Percentiles rank a stretch among this genome's conserved stretches.
Evolutionary conservation across 805 yeast species (phyloP).

Genomic region (Priceomyces medius): DNA sequence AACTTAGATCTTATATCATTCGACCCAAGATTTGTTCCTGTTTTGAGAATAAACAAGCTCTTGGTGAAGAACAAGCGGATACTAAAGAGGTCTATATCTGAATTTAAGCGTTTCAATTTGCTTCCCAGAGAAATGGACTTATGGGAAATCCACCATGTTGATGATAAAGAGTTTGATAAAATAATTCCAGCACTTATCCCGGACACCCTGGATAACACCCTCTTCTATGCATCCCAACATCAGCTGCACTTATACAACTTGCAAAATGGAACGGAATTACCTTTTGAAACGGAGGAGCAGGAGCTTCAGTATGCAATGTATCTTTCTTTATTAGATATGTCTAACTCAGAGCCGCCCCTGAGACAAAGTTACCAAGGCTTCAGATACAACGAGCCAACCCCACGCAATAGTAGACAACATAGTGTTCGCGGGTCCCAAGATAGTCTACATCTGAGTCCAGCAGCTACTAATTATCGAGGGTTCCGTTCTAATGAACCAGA

Average conservation of each 20-base stretch:
- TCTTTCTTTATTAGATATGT: slow-evolving; percentile 7
- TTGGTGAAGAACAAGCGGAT: slow-evolving; percentile 13
- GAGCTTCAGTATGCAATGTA: slow-evolving; percentile 8
- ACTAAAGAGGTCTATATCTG: slow-evolving; percentile 14
- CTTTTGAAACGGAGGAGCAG: slow-evolving; percentile 4
- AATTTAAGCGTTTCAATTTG: slow-evolving; percentile 19
- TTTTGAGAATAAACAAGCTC: slow-evolving; percentile 21
- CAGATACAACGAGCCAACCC: slow-evolving; percentile 3
- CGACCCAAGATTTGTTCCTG: slow-evolving; percentile 27
- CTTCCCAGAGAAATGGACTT: slow-evolving; percentile 23
- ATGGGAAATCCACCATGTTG: slow-evolving; percentile 28
- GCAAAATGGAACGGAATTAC: not conserved
- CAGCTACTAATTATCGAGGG: not conserved
- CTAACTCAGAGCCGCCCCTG: not conserved
- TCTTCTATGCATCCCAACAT: not conserved
- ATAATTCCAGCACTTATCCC: slow-evolving; percentile 20
- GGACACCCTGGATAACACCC: not conserved
- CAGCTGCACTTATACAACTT: not conserved
- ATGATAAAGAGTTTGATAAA: slow-evolving; percentile 23
- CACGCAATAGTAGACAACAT: not conserved
- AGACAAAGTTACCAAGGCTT: slow-evolving; percentile 5
- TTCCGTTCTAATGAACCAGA: not conserved
- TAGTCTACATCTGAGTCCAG: not conserved
- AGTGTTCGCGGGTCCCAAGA: not conserved
- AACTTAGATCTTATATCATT: slow-evolving; percentile 25